Evolutionary conservation across 2,329 filamentous ascomycete genomes (phyloP), one percentile per base, ranked within the genome.

Genomic region (Ceratocystis smalleyi): DNA sequence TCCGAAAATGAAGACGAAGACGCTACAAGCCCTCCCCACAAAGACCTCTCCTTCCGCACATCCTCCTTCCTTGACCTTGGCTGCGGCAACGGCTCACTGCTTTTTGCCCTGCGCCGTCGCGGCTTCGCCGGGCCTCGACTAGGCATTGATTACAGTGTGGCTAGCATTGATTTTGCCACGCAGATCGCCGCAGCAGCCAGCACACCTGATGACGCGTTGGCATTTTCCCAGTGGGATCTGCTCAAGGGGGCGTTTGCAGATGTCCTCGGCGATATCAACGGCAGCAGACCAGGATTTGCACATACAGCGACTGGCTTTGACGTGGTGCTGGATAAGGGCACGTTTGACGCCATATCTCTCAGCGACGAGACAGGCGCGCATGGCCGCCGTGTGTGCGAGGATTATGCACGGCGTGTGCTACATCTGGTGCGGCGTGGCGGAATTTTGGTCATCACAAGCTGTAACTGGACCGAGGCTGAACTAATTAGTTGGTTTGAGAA

Each of bases 381-480:
- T 15, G 84, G 81, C 0, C 76, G 82, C 45, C 81, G 87, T 63
- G 78, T 88, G 12, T 88, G 84, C 72, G 89, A 95, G 73, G 79
- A 80, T 2, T 99, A 99, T 75, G 81, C 83, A 59, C 79, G 80
- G 59, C 82, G 83, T 62, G 85, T 92, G 40, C 77, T 85, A 67
- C 75, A 74, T 32, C 78, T 97, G 68, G 80, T 97, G 62, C 84
- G 83, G 69, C 76, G 75, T 0, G 86, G 85, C 1, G 89, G 89
- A 0, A 78, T 89, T 27, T 82, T 97, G 69, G 75, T 96, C 66
- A 83, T 99, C 63, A 97, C 94, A 64, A 96, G 91, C 74, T 99
- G 94, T 74, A 99, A 99, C 75, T 99, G 94, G 94, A 97, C 92
- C 1, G 91, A 94, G 76, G 82, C 84, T 49, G 94, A 99, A 77